phyloP scores from a whole-genome alignment of 768 basidiomycete species.

The Naganishia kalamii region DNA sequence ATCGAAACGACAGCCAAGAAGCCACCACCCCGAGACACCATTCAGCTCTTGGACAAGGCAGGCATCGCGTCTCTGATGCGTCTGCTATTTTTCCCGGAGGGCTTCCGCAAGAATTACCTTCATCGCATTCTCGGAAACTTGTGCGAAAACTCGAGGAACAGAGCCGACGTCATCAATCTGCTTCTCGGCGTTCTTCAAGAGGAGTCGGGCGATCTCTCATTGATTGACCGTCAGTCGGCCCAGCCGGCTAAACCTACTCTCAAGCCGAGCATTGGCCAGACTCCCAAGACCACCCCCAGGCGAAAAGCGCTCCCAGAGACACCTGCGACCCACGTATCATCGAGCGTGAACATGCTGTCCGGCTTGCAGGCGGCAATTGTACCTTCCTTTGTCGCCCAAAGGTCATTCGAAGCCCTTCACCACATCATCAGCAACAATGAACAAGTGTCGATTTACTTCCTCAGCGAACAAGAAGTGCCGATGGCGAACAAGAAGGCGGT shows the following conservation, averaged over 20 bases:
- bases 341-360: slow-evolving; percentile 50
- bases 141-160: slow-evolving; percentile 87
- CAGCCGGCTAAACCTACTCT: slow-evolving; percentile 67
- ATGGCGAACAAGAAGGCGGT: slow-evolving; percentile 48
- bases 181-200: slow-evolving; percentile 91
- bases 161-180: slow-evolving; percentile 87
- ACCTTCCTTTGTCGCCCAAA: slow-evolving; percentile 87
- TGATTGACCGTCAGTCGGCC: slow-evolving; percentile 60
- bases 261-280: slow-evolving; percentile 69
- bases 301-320: slow-evolving; percentile 41
- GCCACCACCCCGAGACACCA: slow-evolving; percentile 68
- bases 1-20: slow-evolving; percentile 48
- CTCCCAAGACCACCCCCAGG: slow-evolving; percentile 65
- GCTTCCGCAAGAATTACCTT: slow-evolving; percentile 72
- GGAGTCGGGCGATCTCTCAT: slow-evolving; percentile 82
- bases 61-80: slow-evolving; percentile 84
- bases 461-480: slow-evolving; percentile 87
- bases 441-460: slow-evolving; percentile 80
- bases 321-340: slow-evolving; percentile 21
- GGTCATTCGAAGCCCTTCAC: slow-evolving; percentile 82
- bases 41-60: slow-evolving; percentile 82
- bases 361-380: slow-evolving; percentile 62
- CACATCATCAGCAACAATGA: slow-evolving; percentile 83
- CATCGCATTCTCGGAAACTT: slow-evolving; percentile 88
- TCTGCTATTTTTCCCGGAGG: slow-evolving; percentile 92